These are phyloP conservation scores for Letharia lupina DNA, from an alignment of 495 filamentous ascomycete genomes.

Conservation along the genomic window DNA sequence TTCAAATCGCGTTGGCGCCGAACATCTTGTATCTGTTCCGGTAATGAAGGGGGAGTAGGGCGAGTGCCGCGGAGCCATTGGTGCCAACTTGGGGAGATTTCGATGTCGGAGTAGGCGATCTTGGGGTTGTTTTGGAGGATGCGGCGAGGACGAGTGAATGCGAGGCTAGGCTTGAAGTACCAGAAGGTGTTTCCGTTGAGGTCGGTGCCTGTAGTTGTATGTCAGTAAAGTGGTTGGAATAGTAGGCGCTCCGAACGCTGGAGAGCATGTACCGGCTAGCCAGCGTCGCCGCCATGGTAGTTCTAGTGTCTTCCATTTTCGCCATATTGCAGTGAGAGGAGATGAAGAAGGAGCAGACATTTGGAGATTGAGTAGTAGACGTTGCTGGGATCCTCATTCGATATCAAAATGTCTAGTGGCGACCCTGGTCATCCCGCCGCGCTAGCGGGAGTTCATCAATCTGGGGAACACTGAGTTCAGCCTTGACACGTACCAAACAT, in stretches of 20 bases:
- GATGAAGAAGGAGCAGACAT: conserved; percentile 16
- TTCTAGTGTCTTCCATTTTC: conserved; percentile 73
- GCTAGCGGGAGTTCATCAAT: neutral
- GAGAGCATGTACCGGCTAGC: conserved; percentile 53
- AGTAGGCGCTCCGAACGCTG: neutral
- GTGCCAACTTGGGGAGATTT: conserved; percentile 70
- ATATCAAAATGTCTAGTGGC: neutral
- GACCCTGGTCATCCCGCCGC: conserved; percentile 6
- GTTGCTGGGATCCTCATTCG: neutral
- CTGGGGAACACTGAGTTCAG: conserved; percentile 1
- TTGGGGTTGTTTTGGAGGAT: conserved; percentile 61
- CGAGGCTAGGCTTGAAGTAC: conserved; percentile 68
- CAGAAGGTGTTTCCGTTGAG: conserved; percentile 88
- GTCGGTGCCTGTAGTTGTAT: conserved; percentile 59
- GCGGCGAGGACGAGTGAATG: conserved; percentile 44
- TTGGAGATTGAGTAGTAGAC: neutral
- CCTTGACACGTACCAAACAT: neutral
- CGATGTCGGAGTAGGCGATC: conserved; percentile 59
- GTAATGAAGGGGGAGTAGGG: conserved; percentile 54
- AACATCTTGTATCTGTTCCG: conserved; percentile 66
- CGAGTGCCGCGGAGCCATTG: conserved; percentile 93
- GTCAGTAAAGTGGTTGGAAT: conserved; percentile 17
- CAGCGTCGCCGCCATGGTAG: conserved; percentile 82
- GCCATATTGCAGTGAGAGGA: conserved; percentile 54
- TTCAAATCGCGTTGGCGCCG: conserved; percentile 60